Percentiles rank a stretch among this genome's conserved stretches.
Conservation (phyloP, 2,329 filamentous ascomycete species). For the Exophiala aquamarina region DNA sequence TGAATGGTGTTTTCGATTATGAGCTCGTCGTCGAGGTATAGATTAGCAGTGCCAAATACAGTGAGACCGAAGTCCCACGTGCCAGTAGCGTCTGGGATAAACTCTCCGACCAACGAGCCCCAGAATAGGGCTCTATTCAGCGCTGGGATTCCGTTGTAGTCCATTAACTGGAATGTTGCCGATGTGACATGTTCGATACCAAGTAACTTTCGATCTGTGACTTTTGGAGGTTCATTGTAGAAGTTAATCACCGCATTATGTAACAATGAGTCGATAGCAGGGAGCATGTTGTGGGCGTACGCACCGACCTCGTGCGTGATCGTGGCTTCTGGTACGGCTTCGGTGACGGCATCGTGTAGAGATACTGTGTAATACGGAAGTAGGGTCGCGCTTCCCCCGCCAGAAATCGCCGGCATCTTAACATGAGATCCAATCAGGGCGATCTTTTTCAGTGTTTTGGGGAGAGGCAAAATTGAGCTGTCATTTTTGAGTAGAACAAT, state of each 20-base stretch:
- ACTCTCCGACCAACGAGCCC: conserved; percentile 61
- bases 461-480: conserved; percentile 58
- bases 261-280: not conserved
- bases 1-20: conserved; percentile 65
- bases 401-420: conserved; percentile 50
- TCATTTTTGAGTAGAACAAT: conserved; percentile 74
- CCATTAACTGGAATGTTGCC: conserved; percentile 53
- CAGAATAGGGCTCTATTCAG: conserved; percentile 51
- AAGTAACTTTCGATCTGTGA: conserved; percentile 38
- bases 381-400: conserved; percentile 62
- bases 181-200: conserved; percentile 43
- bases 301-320: conserved; percentile 52
- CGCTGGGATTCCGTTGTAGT: conserved; percentile 47
- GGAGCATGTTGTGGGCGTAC: conserved; percentile 1
- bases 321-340: conserved; percentile 13
- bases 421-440: conserved; percentile 57
- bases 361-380: conserved; percentile 44
- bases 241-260: not conserved
- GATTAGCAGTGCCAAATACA: conserved; percentile 62
- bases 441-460: conserved; percentile 39
- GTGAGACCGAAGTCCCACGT: conserved; percentile 64
- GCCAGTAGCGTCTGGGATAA: conserved; percentile 59
- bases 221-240: conserved; percentile 1
- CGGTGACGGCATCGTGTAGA: conserved; percentile 36
- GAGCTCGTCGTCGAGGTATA: conserved; percentile 61